Conservation (phyloP, 2,329 filamentous ascomycete genomes). For the Cadophora sp. region DNA sequence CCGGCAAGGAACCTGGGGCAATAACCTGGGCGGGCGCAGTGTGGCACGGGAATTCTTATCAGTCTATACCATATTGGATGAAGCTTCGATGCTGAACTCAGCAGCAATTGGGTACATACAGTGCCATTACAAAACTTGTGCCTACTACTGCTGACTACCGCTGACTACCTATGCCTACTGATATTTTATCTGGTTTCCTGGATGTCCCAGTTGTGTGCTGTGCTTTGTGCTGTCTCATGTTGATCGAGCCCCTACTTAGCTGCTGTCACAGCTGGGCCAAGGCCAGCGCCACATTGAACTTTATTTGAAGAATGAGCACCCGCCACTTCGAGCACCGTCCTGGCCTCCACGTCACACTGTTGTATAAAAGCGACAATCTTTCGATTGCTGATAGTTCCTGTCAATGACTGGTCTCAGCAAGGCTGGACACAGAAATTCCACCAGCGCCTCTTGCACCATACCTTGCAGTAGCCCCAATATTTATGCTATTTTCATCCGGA, state of each 20-base stretch:
- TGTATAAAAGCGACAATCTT: background rate
- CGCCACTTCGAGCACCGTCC: slow-evolving; percentile 1
- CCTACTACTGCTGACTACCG: background rate
- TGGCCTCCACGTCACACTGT: slow-evolving; percentile 2
- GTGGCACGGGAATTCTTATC: slow-evolving; percentile 11
- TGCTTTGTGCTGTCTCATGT: slow-evolving; percentile 21
- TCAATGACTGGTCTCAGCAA: background rate
- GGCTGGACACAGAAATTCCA: slow-evolving; percentile 1
- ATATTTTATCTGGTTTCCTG: background rate
- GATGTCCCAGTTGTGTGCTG: background rate
- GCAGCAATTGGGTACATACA: slow-evolving; percentile 19
- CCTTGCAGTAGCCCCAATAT: slow-evolving; percentile 14
- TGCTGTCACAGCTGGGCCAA: slow-evolving; percentile 13
- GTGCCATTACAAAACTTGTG: slow-evolving; percentile 2
- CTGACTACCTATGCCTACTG: background rate
- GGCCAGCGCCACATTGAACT: slow-evolving; percentile 12
- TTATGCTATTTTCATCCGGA: slow-evolving; percentile 14
- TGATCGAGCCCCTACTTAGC: slow-evolving; percentile 15
- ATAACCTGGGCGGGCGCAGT: slow-evolving; percentile 27
- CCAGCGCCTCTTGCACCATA: slow-evolving; percentile 8
- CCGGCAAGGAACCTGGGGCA: slow-evolving; percentile 19
- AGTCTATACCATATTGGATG: slow-evolving; percentile 35
- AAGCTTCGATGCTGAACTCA: slow-evolving; percentile 20
- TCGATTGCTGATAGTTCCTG: background rate
- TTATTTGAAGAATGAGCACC: slow-evolving; percentile 14